Percentiles rank a stretch among this genome's conserved stretches.
These are phyloP conservation scores for Colletotrichum phormii DNA, from an alignment of 2,329 filamentous ascomycete genomes.

Conservation along the genomic window DNA sequence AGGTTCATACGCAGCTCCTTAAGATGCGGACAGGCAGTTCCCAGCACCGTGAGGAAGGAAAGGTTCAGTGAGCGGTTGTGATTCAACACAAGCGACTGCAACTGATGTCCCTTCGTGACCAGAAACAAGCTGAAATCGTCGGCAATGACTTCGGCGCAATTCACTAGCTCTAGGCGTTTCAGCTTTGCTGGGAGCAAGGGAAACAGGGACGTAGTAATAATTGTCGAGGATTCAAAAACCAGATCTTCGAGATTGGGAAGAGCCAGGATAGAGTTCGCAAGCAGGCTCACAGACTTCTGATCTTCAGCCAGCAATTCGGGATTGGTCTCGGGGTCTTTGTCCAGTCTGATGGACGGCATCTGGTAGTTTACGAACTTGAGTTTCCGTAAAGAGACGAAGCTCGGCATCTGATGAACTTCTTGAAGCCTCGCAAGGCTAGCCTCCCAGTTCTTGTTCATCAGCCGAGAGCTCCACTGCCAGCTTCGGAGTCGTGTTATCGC, in stretches of 20 bases:
- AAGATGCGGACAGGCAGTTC: slow-evolving; percentile 75
- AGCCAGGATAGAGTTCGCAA: slow-evolving; percentile 59
- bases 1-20: slow-evolving; percentile 81
- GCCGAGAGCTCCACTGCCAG: slow-evolving; percentile 72
- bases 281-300: slow-evolving; percentile 43
- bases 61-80: slow-evolving; percentile 85
- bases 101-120: slow-evolving; percentile 71
- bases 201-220: slow-evolving; percentile 77
- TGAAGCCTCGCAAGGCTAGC: slow-evolving; percentile 59
- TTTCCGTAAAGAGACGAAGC: slow-evolving; percentile 68
- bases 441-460: slow-evolving; percentile 49
- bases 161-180: slow-evolving; percentile 77
- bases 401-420: slow-evolving; percentile 63
- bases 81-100: slow-evolving; percentile 76
- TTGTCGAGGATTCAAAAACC: slow-evolving; percentile 79
- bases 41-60: slow-evolving; percentile 77
- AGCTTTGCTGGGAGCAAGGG: slow-evolving; percentile 75
- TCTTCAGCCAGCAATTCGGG: slow-evolving; percentile 54
- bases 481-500: slow-evolving; percentile 55
- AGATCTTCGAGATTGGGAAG: slow-evolving; percentile 76
- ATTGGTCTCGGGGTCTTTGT: slow-evolving; percentile 51
- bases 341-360: slow-evolving; percentile 56
- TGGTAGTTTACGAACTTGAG: slow-evolving; percentile 74
- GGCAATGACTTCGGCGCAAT: slow-evolving; percentile 81
- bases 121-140: slow-evolving; percentile 75